Evolutionary conservation across 2,329 filamentous ascomycete genomes (phyloP).

Genomic region (Sporothrix protearum): DNA sequence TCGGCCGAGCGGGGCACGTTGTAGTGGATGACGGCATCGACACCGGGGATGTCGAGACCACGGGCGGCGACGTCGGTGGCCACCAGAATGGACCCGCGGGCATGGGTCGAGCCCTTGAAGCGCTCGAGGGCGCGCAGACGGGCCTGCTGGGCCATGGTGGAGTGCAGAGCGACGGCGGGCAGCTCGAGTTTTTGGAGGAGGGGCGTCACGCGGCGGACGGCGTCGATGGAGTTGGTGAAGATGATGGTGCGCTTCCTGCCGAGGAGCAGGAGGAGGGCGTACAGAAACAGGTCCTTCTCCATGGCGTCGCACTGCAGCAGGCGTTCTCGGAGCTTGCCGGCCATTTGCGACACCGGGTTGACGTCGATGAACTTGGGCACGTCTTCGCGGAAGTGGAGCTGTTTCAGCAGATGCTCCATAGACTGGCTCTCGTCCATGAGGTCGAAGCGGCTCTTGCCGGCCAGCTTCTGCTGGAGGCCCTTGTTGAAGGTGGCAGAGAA

Average conservation of each 20-base stretch:
- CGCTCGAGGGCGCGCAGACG: slow-evolving; percentile 88
- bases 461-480: slow-evolving; percentile 83
- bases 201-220: slow-evolving; percentile 80
- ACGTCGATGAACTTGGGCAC: slow-evolving; percentile 88
- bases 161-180: slow-evolving; percentile 75
- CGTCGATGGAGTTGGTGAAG: slow-evolving; percentile 94
- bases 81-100: slow-evolving; percentile 65
- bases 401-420: slow-evolving; percentile 88
- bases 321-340: slow-evolving; percentile 77
- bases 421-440: slow-evolving; percentile 72
- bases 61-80: slow-evolving; percentile 92
- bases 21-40: slow-evolving; percentile 91
- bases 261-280: slow-evolving; percentile 79
- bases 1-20: slow-evolving; percentile 89
- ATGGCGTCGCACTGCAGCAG: slow-evolving; percentile 87
- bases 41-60: slow-evolving; percentile 86
- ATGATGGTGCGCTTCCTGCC: slow-evolving; percentile 77
- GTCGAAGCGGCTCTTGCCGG: slow-evolving; percentile 67
- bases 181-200: slow-evolving; percentile 80
- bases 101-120: slow-evolving; percentile 64
- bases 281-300: slow-evolving; percentile 96
- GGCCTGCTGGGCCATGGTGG: slow-evolving; percentile 93
- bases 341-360: slow-evolving; percentile 87
- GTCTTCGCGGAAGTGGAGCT: slow-evolving; percentile 79
- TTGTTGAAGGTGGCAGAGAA: slow-evolving; percentile 97